Conservation (phyloP, 768 basidiomycete species). For the Tulasnella calospora region DNA sequence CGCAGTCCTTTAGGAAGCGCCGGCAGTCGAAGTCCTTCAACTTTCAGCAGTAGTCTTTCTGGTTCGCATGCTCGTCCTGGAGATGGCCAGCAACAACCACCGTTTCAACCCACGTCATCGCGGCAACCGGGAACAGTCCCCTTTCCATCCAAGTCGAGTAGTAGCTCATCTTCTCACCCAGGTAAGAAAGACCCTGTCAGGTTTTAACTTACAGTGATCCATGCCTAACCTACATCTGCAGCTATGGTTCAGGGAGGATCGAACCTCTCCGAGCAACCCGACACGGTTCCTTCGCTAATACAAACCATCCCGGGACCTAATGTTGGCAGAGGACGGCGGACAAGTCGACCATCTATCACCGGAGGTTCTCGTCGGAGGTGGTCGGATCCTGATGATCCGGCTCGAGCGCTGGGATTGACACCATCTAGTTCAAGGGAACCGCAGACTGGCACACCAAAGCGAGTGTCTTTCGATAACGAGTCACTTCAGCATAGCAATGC, state of each 20-base stretch:
- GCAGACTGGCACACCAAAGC: conserved; percentile 14
- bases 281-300: conserved; percentile 11
- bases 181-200: background rate
- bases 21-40: background rate
- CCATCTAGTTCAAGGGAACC: conserved; percentile 8
- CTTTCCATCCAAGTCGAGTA: background rate
- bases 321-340: conserved; percentile 3
- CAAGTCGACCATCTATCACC: background rate
- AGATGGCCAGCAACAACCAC: background rate
- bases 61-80: background rate
- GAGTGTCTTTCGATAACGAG: conserved; percentile 26
- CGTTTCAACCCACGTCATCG: background rate
- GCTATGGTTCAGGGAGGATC: conserved; percentile 9
- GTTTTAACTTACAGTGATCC: background rate
- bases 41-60: background rate
- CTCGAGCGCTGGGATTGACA: background rate
- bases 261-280: conserved; percentile 21
- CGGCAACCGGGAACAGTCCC: background rate
- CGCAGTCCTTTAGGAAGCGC: background rate
- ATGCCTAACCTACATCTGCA: background rate
- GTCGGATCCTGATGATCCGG: conserved; percentile 16
- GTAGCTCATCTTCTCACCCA: background rate
- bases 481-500: conserved; percentile 6
- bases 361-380: background rate
- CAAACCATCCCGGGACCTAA: background rate